These are phyloP conservation scores for Karstenula rhodostoma DNA, from an alignment of 2,329 filamentous ascomycete species.

Conservation along the genomic window DNA sequence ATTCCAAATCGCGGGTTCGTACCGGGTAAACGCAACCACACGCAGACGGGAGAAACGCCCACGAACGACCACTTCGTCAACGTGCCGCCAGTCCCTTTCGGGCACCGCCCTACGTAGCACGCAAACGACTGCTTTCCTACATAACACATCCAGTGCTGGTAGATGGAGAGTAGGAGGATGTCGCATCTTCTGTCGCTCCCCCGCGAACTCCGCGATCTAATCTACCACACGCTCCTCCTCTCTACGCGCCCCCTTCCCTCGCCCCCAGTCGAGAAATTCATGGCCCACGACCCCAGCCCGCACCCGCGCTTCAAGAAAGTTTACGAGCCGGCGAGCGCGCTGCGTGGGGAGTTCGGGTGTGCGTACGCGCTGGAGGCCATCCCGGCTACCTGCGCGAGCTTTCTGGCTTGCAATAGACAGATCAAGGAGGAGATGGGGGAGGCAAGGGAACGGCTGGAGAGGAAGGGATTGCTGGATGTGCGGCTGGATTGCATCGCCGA, in stretches of 20 bases:
- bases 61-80: background rate
- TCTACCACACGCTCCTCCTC: slow-evolving; percentile 41
- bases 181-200: slow-evolving; percentile 39
- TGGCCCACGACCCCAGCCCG: slow-evolving; percentile 20
- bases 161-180: slow-evolving; percentile 20
- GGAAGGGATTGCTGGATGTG: slow-evolving; percentile 25
- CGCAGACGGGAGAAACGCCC: background rate
- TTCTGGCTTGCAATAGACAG: slow-evolving; percentile 41
- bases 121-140: background rate
- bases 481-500: slow-evolving; percentile 42
- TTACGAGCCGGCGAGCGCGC: slow-evolving; percentile 25
- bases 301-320: slow-evolving; percentile 24
- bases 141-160: background rate
- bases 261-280: slow-evolving; percentile 19
- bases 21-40: background rate
- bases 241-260: slow-evolving; percentile 30
- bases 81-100: background rate
- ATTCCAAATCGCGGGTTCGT: background rate
- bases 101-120: background rate
- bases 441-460: slow-evolving; percentile 28
- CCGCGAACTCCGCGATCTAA: slow-evolving; percentile 44
- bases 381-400: slow-evolving; percentile 40
- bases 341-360: slow-evolving; percentile 35
- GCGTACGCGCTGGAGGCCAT: slow-evolving; percentile 30
- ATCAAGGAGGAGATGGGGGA: slow-evolving; percentile 40